These are phyloP conservation scores for Xylariaceae sp. DNA, from an alignment of 2,329 filamentous ascomycete genomes.

Conservation along the genomic window DNA sequence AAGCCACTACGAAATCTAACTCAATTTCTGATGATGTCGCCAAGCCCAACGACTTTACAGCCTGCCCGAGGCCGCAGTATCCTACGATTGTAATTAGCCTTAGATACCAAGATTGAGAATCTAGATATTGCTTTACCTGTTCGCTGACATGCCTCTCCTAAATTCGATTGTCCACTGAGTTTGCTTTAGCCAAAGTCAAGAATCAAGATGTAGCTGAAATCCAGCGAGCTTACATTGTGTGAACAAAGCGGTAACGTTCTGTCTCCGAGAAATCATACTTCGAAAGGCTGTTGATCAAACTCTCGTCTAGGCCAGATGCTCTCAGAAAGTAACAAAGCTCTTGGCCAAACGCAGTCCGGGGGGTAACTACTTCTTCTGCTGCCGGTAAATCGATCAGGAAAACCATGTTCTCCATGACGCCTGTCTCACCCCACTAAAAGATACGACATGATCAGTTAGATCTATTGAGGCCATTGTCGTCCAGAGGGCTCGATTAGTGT, in stretches of 20 bases:
- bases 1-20: conserved; percentile 76
- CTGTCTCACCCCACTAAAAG: conserved; percentile 70
- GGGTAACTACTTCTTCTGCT: conserved; percentile 39
- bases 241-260: conserved; percentile 69
- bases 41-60: conserved; percentile 62
- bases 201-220: background rate
- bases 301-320: conserved; percentile 60
- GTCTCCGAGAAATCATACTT: conserved; percentile 82
- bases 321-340: conserved; percentile 68
- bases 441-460: background rate
- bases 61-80: conserved; percentile 66
- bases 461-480: background rate
- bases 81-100: conserved; percentile 45
- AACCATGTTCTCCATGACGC: conserved; percentile 81
- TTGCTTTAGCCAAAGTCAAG: conserved; percentile 17
- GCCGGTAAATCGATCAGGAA: conserved; percentile 90
- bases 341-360: conserved; percentile 55
- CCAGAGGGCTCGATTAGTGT: background rate
- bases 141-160: conserved; percentile 41
- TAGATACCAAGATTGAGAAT: background rate
- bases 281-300: conserved; percentile 62
- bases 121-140: conserved; percentile 39
- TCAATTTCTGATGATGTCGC: conserved; percentile 52
- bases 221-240: conserved; percentile 62
- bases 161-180: conserved; percentile 54